phyloP scores from a whole-genome alignment of 148 eudicot genomes.

The Suaeda aralocaspica region DNA sequence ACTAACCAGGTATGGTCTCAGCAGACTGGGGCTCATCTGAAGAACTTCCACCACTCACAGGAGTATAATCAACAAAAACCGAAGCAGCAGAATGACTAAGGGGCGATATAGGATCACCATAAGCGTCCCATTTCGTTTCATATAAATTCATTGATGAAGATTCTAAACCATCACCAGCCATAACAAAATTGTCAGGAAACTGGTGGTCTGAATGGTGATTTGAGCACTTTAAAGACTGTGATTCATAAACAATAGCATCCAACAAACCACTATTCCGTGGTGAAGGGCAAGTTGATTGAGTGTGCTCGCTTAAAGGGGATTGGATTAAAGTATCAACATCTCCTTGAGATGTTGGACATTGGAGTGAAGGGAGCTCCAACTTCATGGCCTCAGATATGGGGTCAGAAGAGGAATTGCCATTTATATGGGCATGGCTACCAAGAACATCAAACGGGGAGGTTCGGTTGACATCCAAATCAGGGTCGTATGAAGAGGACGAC shows the following conservation, averaged over 20 bases:
- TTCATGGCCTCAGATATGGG: constrained; percentile 61
- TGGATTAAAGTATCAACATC: constrained; percentile 56
- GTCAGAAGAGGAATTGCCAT: constrained; percentile 71
- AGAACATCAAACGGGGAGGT: constrained; percentile 33
- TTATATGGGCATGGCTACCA: constrained; percentile 66
- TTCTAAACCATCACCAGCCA: constrained; percentile 32
- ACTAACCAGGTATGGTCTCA: constrained; percentile 44
- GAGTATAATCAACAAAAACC: constrained; percentile 41
- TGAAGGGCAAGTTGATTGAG: constrained; percentile 49
- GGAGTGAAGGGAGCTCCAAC: constrained; percentile 99
- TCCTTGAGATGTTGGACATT: constrained; percentile 65
- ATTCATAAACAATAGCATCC: constrained; percentile 64
- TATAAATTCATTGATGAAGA: constrained; percentile 34
- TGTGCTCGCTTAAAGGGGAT: constrained; percentile 50
- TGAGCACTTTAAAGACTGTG: constrained; percentile 40
- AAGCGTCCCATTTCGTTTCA: constrained; percentile 45
- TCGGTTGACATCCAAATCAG: constrained; percentile 30
- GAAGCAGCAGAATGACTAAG: constrained; percentile 61
- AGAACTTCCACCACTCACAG: constrained; percentile 44
- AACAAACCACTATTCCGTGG: constrained; percentile 57
- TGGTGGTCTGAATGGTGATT: constrained; percentile 29
- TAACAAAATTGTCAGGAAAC: constrained; percentile 25
- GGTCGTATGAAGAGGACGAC: constrained; percentile 35
- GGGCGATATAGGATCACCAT: constrained; percentile 65
- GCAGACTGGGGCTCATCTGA: constrained; percentile 44